A percentile compares a stretch with the other conserved stretches of the same genome.
These are phyloP conservation scores for Fusarium nanum DNA, from an alignment of 2,329 filamentous ascomycete species.

Conservation along the genomic window DNA sequence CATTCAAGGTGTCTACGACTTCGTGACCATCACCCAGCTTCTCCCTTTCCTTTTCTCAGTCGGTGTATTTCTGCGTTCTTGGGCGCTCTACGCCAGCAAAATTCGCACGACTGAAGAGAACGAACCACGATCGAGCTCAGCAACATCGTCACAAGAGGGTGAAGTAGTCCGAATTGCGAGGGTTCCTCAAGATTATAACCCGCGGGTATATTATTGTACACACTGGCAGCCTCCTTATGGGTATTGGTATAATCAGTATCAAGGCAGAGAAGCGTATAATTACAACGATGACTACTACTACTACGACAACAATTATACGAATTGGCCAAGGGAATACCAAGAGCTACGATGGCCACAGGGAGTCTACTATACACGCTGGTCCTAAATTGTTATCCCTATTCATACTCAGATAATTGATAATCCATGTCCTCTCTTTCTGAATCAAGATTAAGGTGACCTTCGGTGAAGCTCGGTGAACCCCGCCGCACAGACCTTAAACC, in stretches of 20 bases:
- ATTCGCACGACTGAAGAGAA: neutral
- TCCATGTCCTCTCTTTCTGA: neutral
- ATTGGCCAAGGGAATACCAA: neutral
- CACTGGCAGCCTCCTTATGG: constrained; percentile 1
- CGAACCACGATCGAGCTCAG: neutral
- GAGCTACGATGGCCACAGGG: constrained; percentile 25
- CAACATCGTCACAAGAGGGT: neutral
- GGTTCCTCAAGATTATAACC: neutral
- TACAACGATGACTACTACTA: constrained; percentile 1
- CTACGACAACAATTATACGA: neutral
- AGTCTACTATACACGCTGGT: constrained; percentile 24
- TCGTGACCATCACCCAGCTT: constrained; percentile 48
- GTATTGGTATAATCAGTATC: neutral
- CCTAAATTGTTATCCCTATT: neutral
- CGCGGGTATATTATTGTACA: neutral
- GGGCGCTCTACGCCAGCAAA: constrained; percentile 39
- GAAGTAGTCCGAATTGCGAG: neutral
- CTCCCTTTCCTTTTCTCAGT: constrained; percentile 50
- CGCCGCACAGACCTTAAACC: constrained; percentile 42
- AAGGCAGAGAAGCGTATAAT: neutral
- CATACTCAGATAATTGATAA: neutral
- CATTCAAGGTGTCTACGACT: constrained; percentile 38
- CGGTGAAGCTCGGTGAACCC: constrained; percentile 42
- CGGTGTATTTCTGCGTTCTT: constrained; percentile 45
- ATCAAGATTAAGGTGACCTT: constrained; percentile 25